Conservation (phyloP, 202 grass and related monocot genomes). For the Cymbopogon flexuosus region DNA sequence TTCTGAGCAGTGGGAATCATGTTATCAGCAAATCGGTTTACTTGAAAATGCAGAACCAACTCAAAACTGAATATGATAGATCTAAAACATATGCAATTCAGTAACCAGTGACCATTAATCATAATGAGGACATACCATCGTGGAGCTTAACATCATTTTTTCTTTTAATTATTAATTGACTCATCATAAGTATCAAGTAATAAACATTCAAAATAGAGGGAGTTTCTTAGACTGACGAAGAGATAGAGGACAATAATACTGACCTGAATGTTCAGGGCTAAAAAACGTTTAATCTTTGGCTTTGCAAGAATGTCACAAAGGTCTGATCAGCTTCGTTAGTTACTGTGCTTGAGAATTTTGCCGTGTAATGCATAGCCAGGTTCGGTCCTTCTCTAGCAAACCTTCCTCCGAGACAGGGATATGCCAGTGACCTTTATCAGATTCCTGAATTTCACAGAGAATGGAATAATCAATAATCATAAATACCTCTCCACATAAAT, state of each 20-base stretch:
- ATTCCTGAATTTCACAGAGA: constrained; percentile 49
- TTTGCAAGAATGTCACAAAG: not conserved
- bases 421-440: constrained; percentile 61
- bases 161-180: no score
- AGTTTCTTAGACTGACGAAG: constrained; percentile 1
- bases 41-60: not conserved
- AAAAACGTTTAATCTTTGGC: constrained; percentile 9
- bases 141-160: not conserved
- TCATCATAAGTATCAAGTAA: no score
- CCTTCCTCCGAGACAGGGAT: constrained; percentile 41
- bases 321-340: not conserved
- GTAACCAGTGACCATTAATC: not conserved
- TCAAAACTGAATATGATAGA: not conserved
- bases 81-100: not conserved
- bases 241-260: not conserved
- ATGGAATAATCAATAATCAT: constrained; percentile 4
- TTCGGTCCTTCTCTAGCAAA: constrained; percentile 37
- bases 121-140: not conserved
- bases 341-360: not conserved
- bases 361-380: constrained; percentile 46
- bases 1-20: not conserved
- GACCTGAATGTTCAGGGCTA: constrained; percentile 14
- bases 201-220: not conserved
- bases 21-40: not conserved
- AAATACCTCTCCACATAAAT: not conserved